Evolutionary conservation across 768 basidiomycete genomes (phyloP).

Genomic region (Psilocybe tampanensis): DNA sequence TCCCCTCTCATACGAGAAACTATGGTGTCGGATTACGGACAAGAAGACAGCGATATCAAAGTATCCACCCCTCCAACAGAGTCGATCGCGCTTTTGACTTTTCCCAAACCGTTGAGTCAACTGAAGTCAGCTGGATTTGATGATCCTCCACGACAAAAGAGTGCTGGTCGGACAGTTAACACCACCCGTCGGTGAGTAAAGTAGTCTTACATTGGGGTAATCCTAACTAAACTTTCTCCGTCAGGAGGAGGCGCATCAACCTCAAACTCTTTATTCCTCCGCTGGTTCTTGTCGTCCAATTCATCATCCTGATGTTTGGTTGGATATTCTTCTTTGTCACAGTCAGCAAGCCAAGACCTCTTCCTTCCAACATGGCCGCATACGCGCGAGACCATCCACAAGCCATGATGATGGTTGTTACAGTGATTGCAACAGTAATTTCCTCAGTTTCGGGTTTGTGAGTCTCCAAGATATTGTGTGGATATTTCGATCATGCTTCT

Average conservation of each 20-base stretch:
- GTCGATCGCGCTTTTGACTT: background rate
- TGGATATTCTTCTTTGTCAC: slow-evolving; percentile 22
- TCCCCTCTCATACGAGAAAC: background rate
- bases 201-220: background rate
- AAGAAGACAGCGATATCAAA: background rate
- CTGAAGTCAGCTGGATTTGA: background rate
- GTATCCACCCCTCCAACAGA: background rate
- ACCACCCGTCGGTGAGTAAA: background rate
- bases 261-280: slow-evolving; percentile 1
- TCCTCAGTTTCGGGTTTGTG: slow-evolving; percentile 14
- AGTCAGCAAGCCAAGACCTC: slow-evolving; percentile 12
- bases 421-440: slow-evolving; percentile 16
- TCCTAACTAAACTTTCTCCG: background rate
- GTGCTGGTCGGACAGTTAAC: background rate
- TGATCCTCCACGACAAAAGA: background rate
- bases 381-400: slow-evolving; percentile 14
- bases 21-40: background rate
- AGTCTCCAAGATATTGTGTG: background rate
- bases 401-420: slow-evolving; percentile 19
- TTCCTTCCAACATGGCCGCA: slow-evolving; percentile 11
- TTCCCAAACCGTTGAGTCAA: background rate
- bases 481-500: background rate
- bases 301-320: slow-evolving; percentile 8
- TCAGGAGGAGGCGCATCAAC: slow-evolving; percentile 1
- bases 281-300: slow-evolving; percentile 2